Evolutionary conservation across 139 green algal genomes (phyloP).

Genomic region (Chlamydomonas asymmetrica): DNA sequence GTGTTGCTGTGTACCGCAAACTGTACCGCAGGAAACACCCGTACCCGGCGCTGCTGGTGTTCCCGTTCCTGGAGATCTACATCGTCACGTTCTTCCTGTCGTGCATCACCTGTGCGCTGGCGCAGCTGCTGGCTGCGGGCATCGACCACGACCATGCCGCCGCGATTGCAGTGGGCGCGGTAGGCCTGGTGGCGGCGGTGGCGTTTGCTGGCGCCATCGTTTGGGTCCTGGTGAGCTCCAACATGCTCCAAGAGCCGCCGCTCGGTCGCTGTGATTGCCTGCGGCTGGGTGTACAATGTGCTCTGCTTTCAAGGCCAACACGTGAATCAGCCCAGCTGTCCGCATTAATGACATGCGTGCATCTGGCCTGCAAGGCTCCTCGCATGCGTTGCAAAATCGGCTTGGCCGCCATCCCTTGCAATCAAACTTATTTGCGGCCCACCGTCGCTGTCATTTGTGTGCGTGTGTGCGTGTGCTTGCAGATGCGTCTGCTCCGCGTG

Average conservation of each 20-base stretch:
- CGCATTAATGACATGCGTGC: too few species aligned
- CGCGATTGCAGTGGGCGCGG: neutral
- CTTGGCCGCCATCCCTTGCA: too few species aligned
- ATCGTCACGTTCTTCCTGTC: neutral
- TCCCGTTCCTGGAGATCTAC: slow-evolving; percentile 15
- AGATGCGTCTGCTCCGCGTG: neutral
- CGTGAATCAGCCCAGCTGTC: too few species aligned
- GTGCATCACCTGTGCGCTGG: neutral
- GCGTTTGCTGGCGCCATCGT: neutral
- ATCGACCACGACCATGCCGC: neutral
- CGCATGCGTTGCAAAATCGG: too few species aligned
- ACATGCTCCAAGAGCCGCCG: too few species aligned
- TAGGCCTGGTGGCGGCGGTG: neutral
- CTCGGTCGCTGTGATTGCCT: too few species aligned
- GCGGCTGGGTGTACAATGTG: too few species aligned
- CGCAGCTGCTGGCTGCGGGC: neutral
- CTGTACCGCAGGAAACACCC: neutral
- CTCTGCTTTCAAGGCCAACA: too few species aligned
- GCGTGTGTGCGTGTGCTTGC: too few species aligned
- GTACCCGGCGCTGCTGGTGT: slow-evolving; percentile 2
- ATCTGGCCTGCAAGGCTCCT: too few species aligned
- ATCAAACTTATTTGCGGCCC: too few species aligned
- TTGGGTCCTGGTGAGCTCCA: neutral
- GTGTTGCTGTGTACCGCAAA: neutral
- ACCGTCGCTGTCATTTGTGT: too few species aligned